Percentiles rank a stretch among this genome's conserved stretches.
Evolutionary conservation across 202 grass and related monocot genomes (phyloP).

Genomic region (Zizania palustris): DNA sequence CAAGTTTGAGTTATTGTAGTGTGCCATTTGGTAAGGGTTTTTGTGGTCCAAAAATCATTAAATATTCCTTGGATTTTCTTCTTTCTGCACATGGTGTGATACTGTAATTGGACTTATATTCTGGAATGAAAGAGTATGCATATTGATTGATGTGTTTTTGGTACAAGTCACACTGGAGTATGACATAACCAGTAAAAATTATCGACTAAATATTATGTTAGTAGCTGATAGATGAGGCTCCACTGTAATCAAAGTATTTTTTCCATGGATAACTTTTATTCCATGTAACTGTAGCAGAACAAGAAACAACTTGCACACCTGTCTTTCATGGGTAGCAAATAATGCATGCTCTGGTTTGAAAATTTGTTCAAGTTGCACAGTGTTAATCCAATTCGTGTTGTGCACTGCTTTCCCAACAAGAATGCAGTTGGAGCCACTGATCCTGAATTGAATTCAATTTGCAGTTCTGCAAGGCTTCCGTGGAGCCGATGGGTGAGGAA

Average conservation of each 20-base stretch:
- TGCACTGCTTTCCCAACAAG: slow-evolving; percentile 5
- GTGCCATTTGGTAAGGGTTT: slow-evolving; percentile 11
- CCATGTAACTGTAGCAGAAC: not conserved
- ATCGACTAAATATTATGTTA: not conserved
- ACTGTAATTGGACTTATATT: not conserved
- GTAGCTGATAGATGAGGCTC: not conserved
- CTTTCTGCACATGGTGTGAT: not conserved
- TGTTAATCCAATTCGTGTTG: slow-evolving; percentile 13
- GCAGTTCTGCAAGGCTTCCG: slow-evolving; percentile 82
- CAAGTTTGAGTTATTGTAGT: not conserved
- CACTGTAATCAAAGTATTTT: slow-evolving; percentile 4
- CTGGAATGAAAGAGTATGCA: not conserved
- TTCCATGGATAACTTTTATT: slow-evolving; percentile 5
- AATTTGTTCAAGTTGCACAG: not conserved
- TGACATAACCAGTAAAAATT: not conserved
- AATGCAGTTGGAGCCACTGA: slow-evolving; percentile 1
- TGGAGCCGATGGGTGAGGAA: slow-evolving; percentile 99
- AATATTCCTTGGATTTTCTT: not conserved
- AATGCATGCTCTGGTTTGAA: not conserved
- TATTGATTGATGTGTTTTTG: not conserved
- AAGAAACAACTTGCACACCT: not conserved
- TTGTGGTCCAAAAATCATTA: not conserved
- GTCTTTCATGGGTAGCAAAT: not conserved
- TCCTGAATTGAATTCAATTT: slow-evolving; percentile 38
- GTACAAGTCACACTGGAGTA: not conserved